phyloP scores from a whole-genome alignment of 208 protist species.

The Entamoeba dispar region DNA sequence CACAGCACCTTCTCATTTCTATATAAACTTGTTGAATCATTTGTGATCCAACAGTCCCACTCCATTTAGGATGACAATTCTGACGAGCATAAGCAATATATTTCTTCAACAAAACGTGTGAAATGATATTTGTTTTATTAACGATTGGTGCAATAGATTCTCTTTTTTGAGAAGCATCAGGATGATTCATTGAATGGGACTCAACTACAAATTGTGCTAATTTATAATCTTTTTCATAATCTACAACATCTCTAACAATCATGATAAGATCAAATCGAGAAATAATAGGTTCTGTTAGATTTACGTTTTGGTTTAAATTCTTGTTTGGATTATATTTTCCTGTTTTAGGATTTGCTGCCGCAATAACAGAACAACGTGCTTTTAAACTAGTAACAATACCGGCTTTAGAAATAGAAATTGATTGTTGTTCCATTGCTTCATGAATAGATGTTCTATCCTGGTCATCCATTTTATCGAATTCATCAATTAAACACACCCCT shows the following conservation, averaged over 20 bases:
- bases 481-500: constrained; percentile 60
- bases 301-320: not conserved
- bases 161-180: not conserved
- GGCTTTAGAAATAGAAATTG: constrained; percentile 94
- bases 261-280: constrained; percentile 73
- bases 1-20: no score
- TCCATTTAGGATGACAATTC: not conserved
- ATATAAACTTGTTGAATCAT: not conserved
- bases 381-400: constrained; percentile 76
- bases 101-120: not conserved
- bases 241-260: constrained; percentile 70
- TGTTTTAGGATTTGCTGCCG: constrained; percentile 91
- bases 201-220: constrained; percentile 83
- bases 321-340: constrained; percentile 69
- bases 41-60: not conserved
- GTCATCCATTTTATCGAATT: not conserved
- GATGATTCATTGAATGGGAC: constrained; percentile 52
- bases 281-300: not conserved
- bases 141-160: not conserved
- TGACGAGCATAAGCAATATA: not conserved
- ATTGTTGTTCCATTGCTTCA: constrained; percentile 99
- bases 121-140: not conserved
- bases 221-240: constrained; percentile 57
- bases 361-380: constrained; percentile 77
- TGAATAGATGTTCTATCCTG: constrained; percentile 73